Base-by-base conservation (phyloP, 1,284 basidiomycete species). In the Cryptococcus neoformans region DNA sequence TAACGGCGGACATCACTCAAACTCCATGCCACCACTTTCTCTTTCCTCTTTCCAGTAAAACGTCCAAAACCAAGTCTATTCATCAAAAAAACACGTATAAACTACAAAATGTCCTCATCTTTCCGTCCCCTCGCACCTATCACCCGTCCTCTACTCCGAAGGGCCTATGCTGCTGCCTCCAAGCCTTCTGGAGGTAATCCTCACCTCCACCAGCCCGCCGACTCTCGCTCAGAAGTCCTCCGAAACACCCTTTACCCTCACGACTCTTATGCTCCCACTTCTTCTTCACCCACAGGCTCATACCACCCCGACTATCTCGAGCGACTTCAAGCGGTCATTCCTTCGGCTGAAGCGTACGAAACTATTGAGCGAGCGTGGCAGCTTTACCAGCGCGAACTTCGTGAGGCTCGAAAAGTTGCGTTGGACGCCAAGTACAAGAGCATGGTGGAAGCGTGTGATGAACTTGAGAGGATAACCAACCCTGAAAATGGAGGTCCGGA, bases 361-460 rank as follows among this genome's bases (percentile, higher is more conserved):
- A 98, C 93, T 6, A 92, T 98, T 62, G 89, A 90, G 63, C 86
- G 94, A 41, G 94, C 94, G 3, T 98, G 89, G 89, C 80, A 87
- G 54, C 82, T 98, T 17, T 86, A 89, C 78, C 83, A 86, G 66
- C 83, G 92, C 39, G 85, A 89, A 67, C 67, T 85, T 56, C 83
- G 92, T 49, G 85, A 88, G 72, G 79, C 80, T 65, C 83, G 88
- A 45, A 82, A 85, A 39, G 82, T 80, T 45, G 87, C 88, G 68
- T 71, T 90, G 60, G 77, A 79, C 57, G 82, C 85, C 68, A 92
- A 92, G 76, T 89, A 86, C 67, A 82, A 83, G 56, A 83, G 83
- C 66, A 89, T 94, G 89, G 80, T 79, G 68, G 80, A 78, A 61
- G 91, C 91, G 16, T 92, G 93, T 85, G 84, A 88, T 60, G 86